Percentiles rank a stretch among this genome's conserved stretches.
Evolutionary conservation across 1,284 basidiomycete species (phyloP).

Genomic region (Leccinum griseonigrum): DNA sequence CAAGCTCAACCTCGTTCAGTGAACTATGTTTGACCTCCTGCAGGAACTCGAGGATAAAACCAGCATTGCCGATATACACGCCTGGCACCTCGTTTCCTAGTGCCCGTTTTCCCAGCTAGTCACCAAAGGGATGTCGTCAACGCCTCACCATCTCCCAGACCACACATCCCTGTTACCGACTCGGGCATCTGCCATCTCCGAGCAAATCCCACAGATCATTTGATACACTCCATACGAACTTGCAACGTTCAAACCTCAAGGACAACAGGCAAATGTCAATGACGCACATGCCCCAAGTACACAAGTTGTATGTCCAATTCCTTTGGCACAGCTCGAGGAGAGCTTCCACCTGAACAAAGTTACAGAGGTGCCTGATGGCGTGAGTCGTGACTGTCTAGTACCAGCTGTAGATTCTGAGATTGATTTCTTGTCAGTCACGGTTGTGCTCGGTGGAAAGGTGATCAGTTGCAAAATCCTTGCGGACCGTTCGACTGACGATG

Average conservation of each 20-base stretch:
- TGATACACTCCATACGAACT: slow-evolving; percentile 4
- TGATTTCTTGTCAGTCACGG: slow-evolving; percentile 12
- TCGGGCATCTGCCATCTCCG: slow-evolving; percentile 7
- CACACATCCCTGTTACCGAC: slow-evolving; percentile 1
- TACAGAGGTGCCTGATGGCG: slow-evolving; percentile 14
- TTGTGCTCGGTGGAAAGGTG: slow-evolving; percentile 32
- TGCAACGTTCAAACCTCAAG: slow-evolving; percentile 4
- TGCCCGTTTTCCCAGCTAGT: slow-evolving; percentile 11
- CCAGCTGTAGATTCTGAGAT: not conserved
- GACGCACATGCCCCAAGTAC: slow-evolving; percentile 25
- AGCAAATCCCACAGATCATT: not conserved
- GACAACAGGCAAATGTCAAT: slow-evolving; percentile 31
- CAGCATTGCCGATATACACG: not conserved
- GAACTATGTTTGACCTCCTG: slow-evolving; percentile 39
- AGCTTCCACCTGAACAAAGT: slow-evolving; percentile 25
- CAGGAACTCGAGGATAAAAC: slow-evolving; percentile 38
- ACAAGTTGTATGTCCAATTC: slow-evolving; percentile 29
- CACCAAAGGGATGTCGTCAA: slow-evolving; percentile 19
- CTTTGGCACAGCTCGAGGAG: slow-evolving; percentile 22
- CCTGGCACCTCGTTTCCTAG: slow-evolving; percentile 1
- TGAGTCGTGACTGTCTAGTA: not conserved
- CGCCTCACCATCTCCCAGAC: slow-evolving; percentile 10
- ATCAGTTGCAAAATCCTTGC: not conserved
- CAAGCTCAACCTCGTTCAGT: slow-evolving; percentile 38
- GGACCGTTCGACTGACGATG: not conserved